A percentile compares a stretch with the other conserved stretches of the same genome.
Evolutionary conservation across 805 yeast genomes (phyloP).

Genomic region (Candida sakaeoensis): DNA sequence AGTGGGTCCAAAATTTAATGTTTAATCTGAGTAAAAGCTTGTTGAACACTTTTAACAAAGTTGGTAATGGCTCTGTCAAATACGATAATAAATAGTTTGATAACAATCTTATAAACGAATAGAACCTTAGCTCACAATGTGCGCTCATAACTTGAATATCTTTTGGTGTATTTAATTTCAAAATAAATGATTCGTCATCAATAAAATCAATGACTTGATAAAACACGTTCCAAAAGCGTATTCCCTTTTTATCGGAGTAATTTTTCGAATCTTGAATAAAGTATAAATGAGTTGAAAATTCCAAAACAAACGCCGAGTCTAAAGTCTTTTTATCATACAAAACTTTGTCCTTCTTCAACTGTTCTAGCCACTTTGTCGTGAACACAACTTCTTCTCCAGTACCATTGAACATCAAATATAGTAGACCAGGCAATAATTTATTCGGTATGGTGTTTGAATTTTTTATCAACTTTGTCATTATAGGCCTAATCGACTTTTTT

Average conservation of each 20-base stretch:
- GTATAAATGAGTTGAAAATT: constrained; percentile 49
- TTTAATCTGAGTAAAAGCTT: constrained; percentile 42
- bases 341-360: not conserved
- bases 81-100: constrained; percentile 51
- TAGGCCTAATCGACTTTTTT: not conserved
- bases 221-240: constrained; percentile 47
- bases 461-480: not conserved
- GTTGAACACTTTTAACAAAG: constrained; percentile 50
- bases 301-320: constrained; percentile 45
- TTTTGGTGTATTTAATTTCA: constrained; percentile 22
- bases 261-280: constrained; percentile 50
- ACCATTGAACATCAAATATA: constrained; percentile 57
- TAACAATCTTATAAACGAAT: constrained; percentile 37
- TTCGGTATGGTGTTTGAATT: constrained; percentile 7
- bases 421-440: constrained; percentile 42
- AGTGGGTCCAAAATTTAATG: constrained; percentile 49
- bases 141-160: constrained; percentile 30
- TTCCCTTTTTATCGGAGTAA: constrained; percentile 41
- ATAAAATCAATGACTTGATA: constrained; percentile 32
- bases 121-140: constrained; percentile 27
- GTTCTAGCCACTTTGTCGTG: constrained; percentile 28
- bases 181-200: constrained; percentile 30
- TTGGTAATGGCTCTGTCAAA: constrained; percentile 48
- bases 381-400: constrained; percentile 42
- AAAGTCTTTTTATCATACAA: constrained; percentile 8